phyloP scores from a whole-genome alignment of 371 early-diverging fungal genomes.

The Lichtheimia ornata region DNA sequence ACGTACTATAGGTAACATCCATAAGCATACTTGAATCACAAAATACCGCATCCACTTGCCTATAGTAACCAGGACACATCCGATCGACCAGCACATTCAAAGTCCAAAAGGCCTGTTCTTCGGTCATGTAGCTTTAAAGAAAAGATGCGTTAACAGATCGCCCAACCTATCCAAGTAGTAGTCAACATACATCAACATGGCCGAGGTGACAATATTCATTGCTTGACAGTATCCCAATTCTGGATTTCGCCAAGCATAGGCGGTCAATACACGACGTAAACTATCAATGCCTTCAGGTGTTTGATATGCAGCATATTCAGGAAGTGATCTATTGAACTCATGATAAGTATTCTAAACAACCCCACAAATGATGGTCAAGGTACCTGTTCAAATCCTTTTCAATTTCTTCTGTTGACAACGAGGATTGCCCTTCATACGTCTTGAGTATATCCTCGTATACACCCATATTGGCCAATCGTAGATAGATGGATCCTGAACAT shows the following conservation, averaged over 20 bases:
- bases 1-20: slow-evolving; percentile 60
- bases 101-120: slow-evolving; percentile 97
- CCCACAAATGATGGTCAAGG: background rate
- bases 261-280: slow-evolving; percentile 85
- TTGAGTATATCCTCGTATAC: slow-evolving; percentile 77
- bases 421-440: slow-evolving; percentile 65
- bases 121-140: slow-evolving; percentile 74
- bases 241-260: slow-evolving; percentile 84
- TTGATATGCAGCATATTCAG: slow-evolving; percentile 95
- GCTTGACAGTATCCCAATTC: slow-evolving; percentile 98
- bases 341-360: background rate
- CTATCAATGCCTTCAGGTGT: slow-evolving; percentile 87
- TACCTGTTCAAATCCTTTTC: slow-evolving; percentile 95
- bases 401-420: slow-evolving; percentile 89
- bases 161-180: too few relatives aligned
- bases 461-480: slow-evolving; percentile 84
- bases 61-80: slow-evolving; percentile 92
- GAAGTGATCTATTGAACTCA: slow-evolving; percentile 60
- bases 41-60: slow-evolving; percentile 20
- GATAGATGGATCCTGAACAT: slow-evolving; percentile 87
- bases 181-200: slow-evolving; percentile 71
- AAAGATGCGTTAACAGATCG: slow-evolving; percentile 10
- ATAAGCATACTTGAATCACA: background rate
- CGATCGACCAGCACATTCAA: slow-evolving; percentile 87
- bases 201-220: slow-evolving; percentile 97